Conservation (phyloP, 257 asterid species). For the Solanum lycopersicoides region DNA sequence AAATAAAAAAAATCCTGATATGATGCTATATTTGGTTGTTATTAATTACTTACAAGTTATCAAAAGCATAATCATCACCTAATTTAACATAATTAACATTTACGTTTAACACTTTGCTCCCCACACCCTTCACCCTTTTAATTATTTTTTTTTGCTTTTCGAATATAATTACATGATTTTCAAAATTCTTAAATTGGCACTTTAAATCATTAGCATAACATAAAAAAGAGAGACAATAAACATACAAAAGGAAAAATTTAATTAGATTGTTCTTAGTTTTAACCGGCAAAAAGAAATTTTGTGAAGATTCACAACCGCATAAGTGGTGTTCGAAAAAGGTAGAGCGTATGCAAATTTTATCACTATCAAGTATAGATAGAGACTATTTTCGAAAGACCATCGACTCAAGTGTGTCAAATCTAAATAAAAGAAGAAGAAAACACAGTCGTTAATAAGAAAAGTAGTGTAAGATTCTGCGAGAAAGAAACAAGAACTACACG, state of each 20-base stretch:
- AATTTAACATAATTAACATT: not conserved
- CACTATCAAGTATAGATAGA: too few species aligned
- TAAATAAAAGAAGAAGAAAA: too few species aligned
- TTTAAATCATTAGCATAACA: not conserved
- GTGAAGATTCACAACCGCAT: not conserved
- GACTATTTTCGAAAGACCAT: too few species aligned
- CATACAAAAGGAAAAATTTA: not conserved
- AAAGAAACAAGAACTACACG: not conserved
- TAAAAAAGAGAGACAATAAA: not conserved
- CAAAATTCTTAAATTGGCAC: not conserved
- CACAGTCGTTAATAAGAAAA: not conserved
- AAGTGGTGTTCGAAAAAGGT: too few species aligned
- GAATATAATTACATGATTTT: not conserved
- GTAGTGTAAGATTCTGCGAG: not conserved
- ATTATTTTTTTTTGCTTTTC: not conserved
- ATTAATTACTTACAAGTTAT: not conserved
- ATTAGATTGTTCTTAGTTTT: not conserved
- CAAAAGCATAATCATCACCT: not conserved
- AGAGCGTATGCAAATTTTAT: too few species aligned
- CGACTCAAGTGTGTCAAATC: too few species aligned
- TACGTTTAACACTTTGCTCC: not conserved
- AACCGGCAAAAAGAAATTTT: not conserved
- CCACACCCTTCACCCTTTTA: not conserved
- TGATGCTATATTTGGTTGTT: not conserved
- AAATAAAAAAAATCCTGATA: not conserved